Evolutionary conservation across 2,329 filamentous ascomycete species (phyloP), one percentile per base, ranked within the genome.

Genomic region (Cucurbitaria berberidis): DNA sequence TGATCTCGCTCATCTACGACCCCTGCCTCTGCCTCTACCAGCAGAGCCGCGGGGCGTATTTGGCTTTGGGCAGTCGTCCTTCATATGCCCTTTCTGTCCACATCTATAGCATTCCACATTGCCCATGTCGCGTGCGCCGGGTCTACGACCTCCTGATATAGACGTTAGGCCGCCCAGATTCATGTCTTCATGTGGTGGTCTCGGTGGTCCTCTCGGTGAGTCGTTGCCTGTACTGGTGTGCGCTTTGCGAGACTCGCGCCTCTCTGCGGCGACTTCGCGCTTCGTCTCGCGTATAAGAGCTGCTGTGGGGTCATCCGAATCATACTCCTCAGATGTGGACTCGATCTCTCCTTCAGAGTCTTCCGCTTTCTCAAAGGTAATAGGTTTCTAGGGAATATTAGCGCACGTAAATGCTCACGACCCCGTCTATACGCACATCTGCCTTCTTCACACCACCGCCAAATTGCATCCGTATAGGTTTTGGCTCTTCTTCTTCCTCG

Each of bases 161-260:
- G 85, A 87, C 4, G 80, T 82, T 50, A 87, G 69, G 21, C 80
- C 80, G 66, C 88, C 88, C 50, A 91, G 74, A 55, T 87, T 64
- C 50, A 61, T 87, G 45, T 90, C 80, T 49, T 88, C 84, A 70
- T 87, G 88, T 71, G 86, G 86, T 64, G 83, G 81, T 36, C 85
- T 83, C 7, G 84, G 82, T 16, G 87, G 72, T 59, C 84, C 78
- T 58, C 77, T 75, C 11, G 80, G 81, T 21, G 75, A 75, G 45
- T 78, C 77, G 53, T 57, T 51, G 26, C 82, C 81, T 22, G 76
- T 76, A 43, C 81, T 80, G 63, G 78, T 79, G 65, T 80, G 81
- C 34, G 76, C 76, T 62, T 77, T 72, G 27, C 77, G 76, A 45
- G 78, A 76, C 36, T 74, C 75, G 43, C 77, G 78, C 9, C 72